These are phyloP conservation scores for Morella rubra DNA, from an alignment of 306 rosid species.

Conservation along the genomic window DNA sequence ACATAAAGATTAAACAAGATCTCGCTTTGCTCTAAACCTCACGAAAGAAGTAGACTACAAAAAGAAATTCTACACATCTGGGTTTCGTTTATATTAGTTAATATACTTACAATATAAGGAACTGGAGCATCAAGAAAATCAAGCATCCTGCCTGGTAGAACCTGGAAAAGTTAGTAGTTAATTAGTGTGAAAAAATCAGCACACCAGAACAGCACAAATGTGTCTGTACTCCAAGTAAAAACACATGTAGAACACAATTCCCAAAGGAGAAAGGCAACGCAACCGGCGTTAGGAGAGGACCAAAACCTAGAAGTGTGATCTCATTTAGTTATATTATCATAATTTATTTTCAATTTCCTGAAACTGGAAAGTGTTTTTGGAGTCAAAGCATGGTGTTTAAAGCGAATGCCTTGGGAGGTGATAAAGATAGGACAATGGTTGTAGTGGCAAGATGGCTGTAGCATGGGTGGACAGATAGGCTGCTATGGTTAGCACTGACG, in stretches of 20 bases:
- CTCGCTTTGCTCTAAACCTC: background rate
- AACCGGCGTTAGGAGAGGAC: background rate
- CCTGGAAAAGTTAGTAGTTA: conserved; percentile 49
- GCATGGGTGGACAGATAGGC: background rate
- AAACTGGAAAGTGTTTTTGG: background rate
- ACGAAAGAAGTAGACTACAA: background rate
- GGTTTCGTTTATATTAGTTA: background rate
- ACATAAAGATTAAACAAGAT: background rate
- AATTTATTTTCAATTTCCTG: background rate
- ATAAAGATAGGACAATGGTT: background rate
- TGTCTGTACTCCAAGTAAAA: conserved; percentile 14
- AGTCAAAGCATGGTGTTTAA: background rate
- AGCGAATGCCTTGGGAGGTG: background rate
- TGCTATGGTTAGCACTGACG: too few species aligned
- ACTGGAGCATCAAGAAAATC: conserved; percentile 98
- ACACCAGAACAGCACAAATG: background rate
- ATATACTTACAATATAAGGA: conserved; percentile 79
- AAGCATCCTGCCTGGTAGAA: conserved; percentile 74
- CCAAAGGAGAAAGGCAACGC: too few species aligned
- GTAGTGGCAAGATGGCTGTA: background rate
- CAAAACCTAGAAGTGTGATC: background rate
- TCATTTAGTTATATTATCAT: background rate
- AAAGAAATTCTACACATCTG: background rate
- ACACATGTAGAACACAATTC: background rate
- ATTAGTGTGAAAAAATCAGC: conserved; percentile 22